A percentile compares a stretch with the other conserved stretches of the same genome.
These are phyloP conservation scores for Violaceomyces palustris DNA, from an alignment of 1,284 basidiomycete genomes.

Conservation along the genomic window DNA sequence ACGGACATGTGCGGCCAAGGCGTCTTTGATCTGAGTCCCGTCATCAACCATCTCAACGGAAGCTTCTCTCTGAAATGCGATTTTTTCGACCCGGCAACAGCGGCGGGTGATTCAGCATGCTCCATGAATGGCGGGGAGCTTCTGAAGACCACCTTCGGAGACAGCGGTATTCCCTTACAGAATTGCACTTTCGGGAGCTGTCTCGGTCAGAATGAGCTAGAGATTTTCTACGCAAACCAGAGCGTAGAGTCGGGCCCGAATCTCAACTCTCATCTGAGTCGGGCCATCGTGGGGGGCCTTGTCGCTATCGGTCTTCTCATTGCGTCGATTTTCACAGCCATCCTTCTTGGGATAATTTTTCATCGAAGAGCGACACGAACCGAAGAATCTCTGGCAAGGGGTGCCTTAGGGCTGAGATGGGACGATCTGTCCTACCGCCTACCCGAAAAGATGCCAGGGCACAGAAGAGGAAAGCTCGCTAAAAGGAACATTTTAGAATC, in stretches of 20 bases:
- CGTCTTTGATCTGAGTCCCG: slow-evolving; percentile 16
- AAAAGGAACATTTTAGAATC: slow-evolving; percentile 8
- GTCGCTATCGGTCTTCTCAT: slow-evolving; percentile 29
- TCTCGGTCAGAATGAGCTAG: slow-evolving; percentile 25
- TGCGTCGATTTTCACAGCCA: too few relatives aligned
- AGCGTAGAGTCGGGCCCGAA: neutral
- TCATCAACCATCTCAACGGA: slow-evolving; percentile 37
- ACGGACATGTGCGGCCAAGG: slow-evolving; percentile 29
- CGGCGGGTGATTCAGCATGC: slow-evolving; percentile 24
- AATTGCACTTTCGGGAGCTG: slow-evolving; percentile 33
- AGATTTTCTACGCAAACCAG: slow-evolving; percentile 13
- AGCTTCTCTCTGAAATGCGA: slow-evolving; percentile 39
- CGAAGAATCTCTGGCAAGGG: too few relatives aligned
- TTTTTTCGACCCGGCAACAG: slow-evolving; percentile 24
- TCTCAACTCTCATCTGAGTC: slow-evolving; percentile 10
- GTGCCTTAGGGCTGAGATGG: too few relatives aligned
- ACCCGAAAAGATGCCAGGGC: too few relatives aligned
- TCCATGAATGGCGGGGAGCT: slow-evolving; percentile 18
- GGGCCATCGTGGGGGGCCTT: slow-evolving; percentile 32
- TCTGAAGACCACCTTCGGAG: slow-evolving; percentile 31
- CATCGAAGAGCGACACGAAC: too few relatives aligned
- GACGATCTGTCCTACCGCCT: too few relatives aligned
- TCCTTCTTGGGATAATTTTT: too few relatives aligned
- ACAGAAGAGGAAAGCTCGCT: too few relatives aligned
- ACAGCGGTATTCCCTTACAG: slow-evolving; percentile 23